Evolutionary conservation across 805 yeast species (phyloP).

Genomic region (Kodamaea leandrae): DNA sequence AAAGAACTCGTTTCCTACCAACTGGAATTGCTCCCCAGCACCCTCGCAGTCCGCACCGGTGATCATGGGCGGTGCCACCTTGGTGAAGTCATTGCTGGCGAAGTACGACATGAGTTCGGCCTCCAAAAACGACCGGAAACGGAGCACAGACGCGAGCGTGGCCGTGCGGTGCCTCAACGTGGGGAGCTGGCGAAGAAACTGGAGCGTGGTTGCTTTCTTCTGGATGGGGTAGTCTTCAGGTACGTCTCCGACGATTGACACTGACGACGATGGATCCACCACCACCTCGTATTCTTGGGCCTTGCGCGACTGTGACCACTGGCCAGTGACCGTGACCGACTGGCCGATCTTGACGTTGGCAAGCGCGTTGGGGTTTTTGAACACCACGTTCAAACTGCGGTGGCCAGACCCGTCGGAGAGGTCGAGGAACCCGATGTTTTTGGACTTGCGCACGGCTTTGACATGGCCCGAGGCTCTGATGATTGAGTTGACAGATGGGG

Average conservation of each 20-base stretch:
- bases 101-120: constrained; percentile 53
- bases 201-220: constrained; percentile 68
- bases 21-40: constrained; percentile 83
- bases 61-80: constrained; percentile 81
- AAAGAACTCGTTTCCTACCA: constrained; percentile 53
- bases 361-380: constrained; percentile 26
- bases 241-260: constrained; percentile 55
- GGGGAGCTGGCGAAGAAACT: constrained; percentile 69
- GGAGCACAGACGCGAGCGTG: constrained; percentile 60
- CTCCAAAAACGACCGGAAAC: constrained; percentile 73
- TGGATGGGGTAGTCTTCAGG: constrained; percentile 74
- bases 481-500: constrained; percentile 34
- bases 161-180: constrained; percentile 73
- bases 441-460: constrained; percentile 65
- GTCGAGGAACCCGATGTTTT: constrained; percentile 77
- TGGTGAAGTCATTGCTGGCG: constrained; percentile 51
- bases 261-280: constrained; percentile 18
- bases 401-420: constrained; percentile 72
- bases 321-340: constrained; percentile 32
- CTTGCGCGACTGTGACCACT: constrained; percentile 33
- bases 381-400: constrained; percentile 49
- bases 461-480: constrained; percentile 63
- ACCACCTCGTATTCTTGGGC: constrained; percentile 32
- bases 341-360: constrained; percentile 43
- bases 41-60: constrained; percentile 96